These are phyloP conservation scores for Acanthamoeba sp. DNA, from an alignment of 208 protist species.

Conservation along the genomic window DNA sequence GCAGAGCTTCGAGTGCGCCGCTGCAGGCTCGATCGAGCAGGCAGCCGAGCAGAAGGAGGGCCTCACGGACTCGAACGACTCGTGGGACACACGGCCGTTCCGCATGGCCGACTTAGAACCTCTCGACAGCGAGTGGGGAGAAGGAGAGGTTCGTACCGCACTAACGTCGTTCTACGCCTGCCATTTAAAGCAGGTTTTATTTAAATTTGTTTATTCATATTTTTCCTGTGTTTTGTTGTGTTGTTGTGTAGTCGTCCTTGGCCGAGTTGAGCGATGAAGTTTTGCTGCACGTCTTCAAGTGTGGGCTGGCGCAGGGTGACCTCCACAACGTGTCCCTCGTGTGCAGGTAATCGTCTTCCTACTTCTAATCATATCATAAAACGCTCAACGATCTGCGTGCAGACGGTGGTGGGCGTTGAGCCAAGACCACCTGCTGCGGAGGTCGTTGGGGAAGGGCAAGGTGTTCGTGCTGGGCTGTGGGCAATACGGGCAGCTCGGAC, in stretches of 20 bases:
- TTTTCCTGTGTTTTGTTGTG: neutral
- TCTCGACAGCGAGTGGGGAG: neutral
- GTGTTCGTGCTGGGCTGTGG: neutral
- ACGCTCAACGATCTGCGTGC: no score
- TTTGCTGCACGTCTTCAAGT: neutral
- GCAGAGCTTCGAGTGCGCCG: no score
- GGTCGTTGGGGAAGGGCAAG: neutral
- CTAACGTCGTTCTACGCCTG: neutral
- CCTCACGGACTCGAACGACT: neutral
- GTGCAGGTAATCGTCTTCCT: neutral
- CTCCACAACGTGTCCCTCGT: neutral
- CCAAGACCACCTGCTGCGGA: neutral
- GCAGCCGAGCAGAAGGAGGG: neutral
- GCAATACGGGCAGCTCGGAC: neutral
- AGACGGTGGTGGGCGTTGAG: neutral
- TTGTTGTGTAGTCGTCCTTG: neutral
- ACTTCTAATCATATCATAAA: no score
- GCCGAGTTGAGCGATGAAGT: constrained; percentile 14
- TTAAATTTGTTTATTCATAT: neutral
- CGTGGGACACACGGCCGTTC: neutral
- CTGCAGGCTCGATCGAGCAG: neutral
- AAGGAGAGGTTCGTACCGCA: neutral
- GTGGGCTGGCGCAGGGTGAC: neutral
- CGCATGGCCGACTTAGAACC: neutral
- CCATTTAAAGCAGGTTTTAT: no score